Base-by-base conservation (phyloP, 306 rosid genomes). In the Cucurbita pepo region DNA sequence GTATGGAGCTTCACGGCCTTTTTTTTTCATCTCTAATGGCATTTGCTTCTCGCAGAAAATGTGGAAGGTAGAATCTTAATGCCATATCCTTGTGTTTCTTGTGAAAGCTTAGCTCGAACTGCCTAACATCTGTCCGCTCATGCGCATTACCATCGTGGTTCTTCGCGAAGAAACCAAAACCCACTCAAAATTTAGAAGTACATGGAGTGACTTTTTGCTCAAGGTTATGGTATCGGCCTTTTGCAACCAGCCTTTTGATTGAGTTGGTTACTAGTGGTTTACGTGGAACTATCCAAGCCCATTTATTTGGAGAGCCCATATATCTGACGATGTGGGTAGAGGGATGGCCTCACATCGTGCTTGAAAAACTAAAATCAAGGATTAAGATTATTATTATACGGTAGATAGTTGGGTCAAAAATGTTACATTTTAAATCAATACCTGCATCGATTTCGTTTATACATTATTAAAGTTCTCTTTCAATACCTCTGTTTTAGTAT, bases 1-100 rank as follows among this genome's bases (percentile, higher is more conserved):
- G 88, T 82, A 72, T 82, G 87, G 40, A 88, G 87, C 83, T 79
- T 86, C 78, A 86, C 78, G 51, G 77, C 67, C 34, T 30, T 30
- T 79, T 82, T 86, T 71, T 86, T 34, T 76, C 83, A 44, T 79
- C 73, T 52, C 34, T 74, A 34, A 82, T 77, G 9, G 47, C 45
- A 66, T 84, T 79, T 6, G 82, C 81, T 58, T 37, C 59, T 8
- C 57, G 56, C 15, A 81, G 64, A 55, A 88, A 58, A 62, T 80
- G 37, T 1, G 81, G 87, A 52, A 88, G 75, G 78, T 88, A 88
- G 53, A 83, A 66, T 9, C 14, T 57, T 19, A 84, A 34, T 64
- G 77, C 88, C 86, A 79, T 79, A 34, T 83, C 79, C 56, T 67
- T 82, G 6, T 85, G 80, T 51, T 76, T 79, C 77, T 77, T 84